Base-by-base conservation (phyloP, 139 green algal genomes). In the Tetraselmis striata region DNA sequence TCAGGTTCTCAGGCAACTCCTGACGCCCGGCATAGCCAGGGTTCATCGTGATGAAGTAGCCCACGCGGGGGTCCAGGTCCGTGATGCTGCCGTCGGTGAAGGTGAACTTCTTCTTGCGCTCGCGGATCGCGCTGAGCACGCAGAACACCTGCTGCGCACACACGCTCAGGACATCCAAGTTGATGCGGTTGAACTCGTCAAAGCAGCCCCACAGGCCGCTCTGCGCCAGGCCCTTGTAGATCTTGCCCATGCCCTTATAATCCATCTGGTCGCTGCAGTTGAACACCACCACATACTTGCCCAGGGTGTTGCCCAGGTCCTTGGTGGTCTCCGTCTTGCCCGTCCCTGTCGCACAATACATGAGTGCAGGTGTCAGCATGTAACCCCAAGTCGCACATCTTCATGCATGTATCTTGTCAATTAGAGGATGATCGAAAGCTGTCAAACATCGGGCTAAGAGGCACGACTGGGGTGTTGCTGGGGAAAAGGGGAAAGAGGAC, bases 1-100 rank as follows among this genome's bases (percentile, higher is more conserved):
- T 98, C n/a, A 98, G 87, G 90, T 98, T 98, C 88, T 98, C 96
- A 1, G 96, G 96, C 86, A 98, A 87, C 93, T 98, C 96, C 88
- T 98, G 94, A 24, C 95, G 90, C 0, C 96, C 96, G 27, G 94
- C 92, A 75, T 97, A 97, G n/a, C 93, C 94, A 28, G 95, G 95
- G 88, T 98, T 98, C 96, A 98, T 98, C 67, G 96, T 98, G 88
- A 98, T 98, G 90, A 98, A 98, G 93, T 95, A 98, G 59, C 95
- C 95, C 1, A 98, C 95, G 26, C 95, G 90, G 1, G 92, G 85
- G 84, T 98, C 95, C 59, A 98, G 89, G 1, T 89, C 88, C 76
- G 96, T 91, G 1, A 88, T 87, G 82, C 85, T 92, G 82, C 95
- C 95, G 81, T 98, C 95, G 1, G 95, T 98, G 90, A 98, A 98